Evolutionary conservation across 352 stramenopile genomes (phyloP), one percentile per base, ranked within the genome.

Genomic region (Blastocystis hominis): DNA sequence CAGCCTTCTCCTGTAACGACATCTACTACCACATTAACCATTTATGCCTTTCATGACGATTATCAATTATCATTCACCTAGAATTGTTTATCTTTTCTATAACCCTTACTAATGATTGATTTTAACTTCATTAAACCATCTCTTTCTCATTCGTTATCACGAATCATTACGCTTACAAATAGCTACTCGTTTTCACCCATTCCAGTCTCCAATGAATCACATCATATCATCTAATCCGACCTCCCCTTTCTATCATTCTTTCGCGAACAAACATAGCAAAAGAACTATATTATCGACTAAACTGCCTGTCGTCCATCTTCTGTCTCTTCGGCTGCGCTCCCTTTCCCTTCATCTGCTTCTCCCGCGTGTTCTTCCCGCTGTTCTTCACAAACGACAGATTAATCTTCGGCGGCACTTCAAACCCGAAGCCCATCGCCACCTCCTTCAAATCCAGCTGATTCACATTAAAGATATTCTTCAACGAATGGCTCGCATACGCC

Each of bases 381-480:
- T 87, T 88, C 46, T 80, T 80, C 7, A 80, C 70, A n/a, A 95
- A 92, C 7, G 93, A 92, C 76, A 99, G 91, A 88, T 98, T 97
- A 53, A 99, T 95, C 88, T 96, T 94, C 0, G 97, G 97, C 38
- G 96, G 97, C 81, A 97, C 93, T 5, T 94, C 94, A 47, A 99
- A 97, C 38, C 97, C 96, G 90, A 99, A 99, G 5, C 95, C 96
- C 88, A 94, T 94, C 54, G 95, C 95, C n/a, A 98, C 94, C 2
- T 91, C 92, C 75, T 97, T 93, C 80, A 98, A 91, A 90, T 99
- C 96, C 10, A 99, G 90, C 63, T 95, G 92, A 88, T 97, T 93
- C 0, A 99, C 96, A 90, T 99, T 94, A 90, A 98, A 99, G 89
- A 99, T 98, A 84, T 97, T 94, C 89, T 98, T 97, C 89, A 98